Base-by-base conservation (phyloP, 208 protist genomes). In the Porcisia hertigi region DNA sequence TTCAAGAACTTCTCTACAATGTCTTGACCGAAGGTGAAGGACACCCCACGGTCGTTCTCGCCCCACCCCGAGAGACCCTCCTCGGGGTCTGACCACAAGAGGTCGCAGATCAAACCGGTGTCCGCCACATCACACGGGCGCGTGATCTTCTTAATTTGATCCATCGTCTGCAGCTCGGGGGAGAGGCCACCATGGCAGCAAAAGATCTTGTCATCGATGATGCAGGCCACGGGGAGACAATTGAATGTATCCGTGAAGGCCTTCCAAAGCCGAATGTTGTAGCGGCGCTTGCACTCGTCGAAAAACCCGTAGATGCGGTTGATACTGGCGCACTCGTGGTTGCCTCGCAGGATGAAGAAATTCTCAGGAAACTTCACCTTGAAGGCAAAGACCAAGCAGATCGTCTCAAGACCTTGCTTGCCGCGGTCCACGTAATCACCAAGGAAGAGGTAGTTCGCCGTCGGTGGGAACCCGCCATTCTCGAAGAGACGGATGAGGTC, bases 271-370 rank as follows among this genome's bases (percentile, higher is more conserved):
- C 98, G 98, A 71, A 99, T 97, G 86, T 98, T 99, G 86, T 99
- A 99, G 58, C 99, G 91, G 12, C 98, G 94, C 87, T 99, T 99
- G 92, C 98, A 99, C 86, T 99, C 99, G 77, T 99, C 99, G 81
- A 99, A 99, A 87, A 99, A 99, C 57, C 99, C 99, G 86, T 99
- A 99, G 74, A 99, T 99, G 74, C 99, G 92, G 84, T 99, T 99
- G 82, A 99, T 99, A 47, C 95, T 99, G 3, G 98, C 98, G 82
- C 98, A 99, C 86, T 99, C 99, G 86, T 99, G 99, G 86, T 99
- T 99, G 47, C 99, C 99, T 64, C 99, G 94, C 6, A 99, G 91
- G 47, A 99, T 93, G 88, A 99, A 99, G 81, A 99, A 99, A 87
- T 99, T 99, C 82, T 99, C 98, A 25, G 98, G 98, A 81, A 99